Evolutionary conservation across 1,139 yeast species (phyloP), one percentile per base, ranked within the genome.

Genomic region (Spencermartinsiella ligniputridi): DNA sequence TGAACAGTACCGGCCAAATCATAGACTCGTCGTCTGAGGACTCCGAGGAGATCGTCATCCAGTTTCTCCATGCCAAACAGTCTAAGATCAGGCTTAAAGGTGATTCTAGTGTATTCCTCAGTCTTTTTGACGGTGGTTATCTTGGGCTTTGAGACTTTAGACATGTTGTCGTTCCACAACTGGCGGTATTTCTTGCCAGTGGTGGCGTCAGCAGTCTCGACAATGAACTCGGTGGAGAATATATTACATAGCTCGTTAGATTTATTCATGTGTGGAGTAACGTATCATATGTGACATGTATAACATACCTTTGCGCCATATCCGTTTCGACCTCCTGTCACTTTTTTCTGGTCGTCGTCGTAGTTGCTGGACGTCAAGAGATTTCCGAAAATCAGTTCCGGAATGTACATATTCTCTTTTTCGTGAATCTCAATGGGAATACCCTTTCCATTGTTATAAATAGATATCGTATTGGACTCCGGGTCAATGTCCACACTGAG

Each of bases 241-340:
- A 94, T 86, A 68, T 94, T 85, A 75, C 95, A 87, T 64, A 94
- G 66, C 65, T 56, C 35, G 37, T 29, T 19, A 38, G 37, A 33
- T 16, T 5, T 9, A 6, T 16, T 13, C 6, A 6, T 22, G 25
- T 22, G 25, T 6, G 25, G 11, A 11, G 6, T 11, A 22, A 11
- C 11, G 9, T 22, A 22, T 6, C 25, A 6, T 22, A 22, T 22
- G 11, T 6, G 9, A 22, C 25, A 22, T 6, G 11, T 6, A 22
- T 6, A 3, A 46, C 53, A 37, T 50, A 55, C 71, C 63, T 94
- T 94, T 40, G 99, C 98, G 67, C 99, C 99, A 63, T 80, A 94
- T 53, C 98, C 98, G 63, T 94, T 94, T 72, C 99, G 80, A 66
- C 99, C 99, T 71, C 98, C 99, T 1, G 96, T 88, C 21, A 94